phyloP scores from a whole-genome alignment of 306 rosid genomes.

The Trifolium dubium region DNA sequence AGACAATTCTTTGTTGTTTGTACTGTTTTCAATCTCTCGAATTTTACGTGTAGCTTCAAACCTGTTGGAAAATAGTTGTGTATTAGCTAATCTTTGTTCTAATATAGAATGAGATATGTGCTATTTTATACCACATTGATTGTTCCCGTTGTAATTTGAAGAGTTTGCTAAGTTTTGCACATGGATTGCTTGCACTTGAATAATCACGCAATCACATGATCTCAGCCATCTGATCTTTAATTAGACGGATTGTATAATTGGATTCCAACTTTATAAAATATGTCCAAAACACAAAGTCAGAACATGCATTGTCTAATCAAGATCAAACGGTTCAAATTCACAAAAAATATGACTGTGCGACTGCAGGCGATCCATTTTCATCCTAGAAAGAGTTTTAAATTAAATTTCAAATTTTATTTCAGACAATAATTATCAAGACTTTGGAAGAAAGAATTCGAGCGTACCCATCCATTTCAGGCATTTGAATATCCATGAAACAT shows the following conservation, averaged over 20 bases:
- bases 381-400: background rate
- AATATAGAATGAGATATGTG: background rate
- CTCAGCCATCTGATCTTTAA: background rate
- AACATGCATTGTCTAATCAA: background rate
- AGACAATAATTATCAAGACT: conserved; percentile 15
- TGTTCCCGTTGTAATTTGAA: conserved; percentile 16
- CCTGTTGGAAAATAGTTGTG: conserved; percentile 45
- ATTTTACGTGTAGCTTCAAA: conserved; percentile 80
- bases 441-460: conserved; percentile 40
- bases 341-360: background rate
- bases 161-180: background rate
- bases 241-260: background rate
- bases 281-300: background rate
- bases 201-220: background rate
- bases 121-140: background rate
- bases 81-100: background rate
- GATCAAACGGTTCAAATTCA: background rate
- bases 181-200: background rate
- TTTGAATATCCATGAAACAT: conserved; percentile 97
- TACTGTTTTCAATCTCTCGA: conserved; percentile 58
- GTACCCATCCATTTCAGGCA: conserved; percentile 99
- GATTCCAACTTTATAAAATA: background rate
- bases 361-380: background rate
- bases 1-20: conserved; percentile 53
- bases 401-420: conserved; percentile 27